phyloP scores from a whole-genome alignment of 2,329 filamentous ascomycete genomes.

The Exserohilum rostratum region DNA sequence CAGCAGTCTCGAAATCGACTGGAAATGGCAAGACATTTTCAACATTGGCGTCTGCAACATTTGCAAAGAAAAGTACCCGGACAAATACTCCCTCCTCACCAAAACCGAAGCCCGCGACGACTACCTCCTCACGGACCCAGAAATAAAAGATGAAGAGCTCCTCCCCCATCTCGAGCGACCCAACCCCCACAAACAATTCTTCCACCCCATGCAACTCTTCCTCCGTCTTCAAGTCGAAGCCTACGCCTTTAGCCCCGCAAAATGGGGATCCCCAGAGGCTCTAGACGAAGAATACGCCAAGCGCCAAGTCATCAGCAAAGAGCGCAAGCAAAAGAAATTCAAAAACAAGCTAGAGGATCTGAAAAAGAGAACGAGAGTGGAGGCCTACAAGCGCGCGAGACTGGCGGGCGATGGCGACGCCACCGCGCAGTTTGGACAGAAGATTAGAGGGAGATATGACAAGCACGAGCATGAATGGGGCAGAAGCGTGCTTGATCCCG shows the following conservation, averaged over 20 bases:
- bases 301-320: conserved; percentile 79
- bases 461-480: conserved; percentile 92
- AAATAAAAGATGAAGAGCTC: conserved; percentile 85
- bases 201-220: conserved; percentile 99
- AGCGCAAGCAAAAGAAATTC: conserved; percentile 88
- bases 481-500: conserved; percentile 61
- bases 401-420: conserved; percentile 52
- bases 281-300: conserved; percentile 88
- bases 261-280: conserved; percentile 88
- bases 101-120: conserved; percentile 97
- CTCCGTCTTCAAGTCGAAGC: conserved; percentile 92
- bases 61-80: conserved; percentile 88
- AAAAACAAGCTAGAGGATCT: conserved; percentile 85
- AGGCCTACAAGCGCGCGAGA: conserved; percentile 73
- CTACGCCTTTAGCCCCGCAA: conserved; percentile 79
- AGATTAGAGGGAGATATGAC: conserved; percentile 65
- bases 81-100: conserved; percentile 93
- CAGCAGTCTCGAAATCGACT: conserved; percentile 84
- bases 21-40: conserved; percentile 90
- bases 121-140: conserved; percentile 92
- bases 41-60: conserved; percentile 73
- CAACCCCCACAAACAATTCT: conserved; percentile 94
- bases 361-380: conserved; percentile 91
- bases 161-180: conserved; percentile 86
- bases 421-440: conserved; percentile 80